A percentile compares a stretch with the other conserved stretches of the same genome.
These are phyloP conservation scores for Cyclaneusma minus DNA, from an alignment of 2,329 filamentous ascomycete species.

Conservation along the genomic window DNA sequence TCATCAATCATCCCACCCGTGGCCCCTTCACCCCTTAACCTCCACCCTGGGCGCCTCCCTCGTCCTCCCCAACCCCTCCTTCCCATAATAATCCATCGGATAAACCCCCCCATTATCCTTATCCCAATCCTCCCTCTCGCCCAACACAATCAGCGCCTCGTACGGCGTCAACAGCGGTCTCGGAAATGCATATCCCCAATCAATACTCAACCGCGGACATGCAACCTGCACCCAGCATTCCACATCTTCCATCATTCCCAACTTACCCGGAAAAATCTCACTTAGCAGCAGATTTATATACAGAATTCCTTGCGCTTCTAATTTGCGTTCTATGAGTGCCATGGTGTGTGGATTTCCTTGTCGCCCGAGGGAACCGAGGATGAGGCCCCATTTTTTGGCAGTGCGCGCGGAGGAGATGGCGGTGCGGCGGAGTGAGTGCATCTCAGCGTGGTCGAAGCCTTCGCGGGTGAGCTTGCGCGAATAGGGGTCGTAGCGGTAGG, in stretches of 20 bases:
- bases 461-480: constrained; percentile 83
- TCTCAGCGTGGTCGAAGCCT: constrained; percentile 80
- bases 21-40: constrained; percentile 8
- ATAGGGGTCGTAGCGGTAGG: constrained; percentile 95
- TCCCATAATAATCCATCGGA: constrained; percentile 97
- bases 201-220: constrained; percentile 90
- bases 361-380: constrained; percentile 78
- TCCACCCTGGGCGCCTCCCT: constrained; percentile 32
- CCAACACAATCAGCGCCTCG: constrained; percentile 83
- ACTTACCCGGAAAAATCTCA: constrained; percentile 92
- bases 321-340: constrained; percentile 64
- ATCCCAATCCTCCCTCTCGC: constrained; percentile 61
- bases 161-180: constrained; percentile 83
- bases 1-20: neutral
- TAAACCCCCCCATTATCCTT: constrained; percentile 50
- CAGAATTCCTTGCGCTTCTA: constrained; percentile 57
- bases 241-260: constrained; percentile 85
- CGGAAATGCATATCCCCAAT: constrained; percentile 96
- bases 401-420: constrained; percentile 63
- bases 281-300: constrained; percentile 77
- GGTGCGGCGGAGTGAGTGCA: constrained; percentile 63
- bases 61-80: constrained; percentile 75
- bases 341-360: constrained; percentile 95
- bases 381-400: constrained; percentile 86
- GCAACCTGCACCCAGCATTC: constrained; percentile 98